Percentiles rank a stretch among this genome's conserved stretches.
Conservation (phyloP, 139 green algal species). For the Eudorina sp. region DNA sequence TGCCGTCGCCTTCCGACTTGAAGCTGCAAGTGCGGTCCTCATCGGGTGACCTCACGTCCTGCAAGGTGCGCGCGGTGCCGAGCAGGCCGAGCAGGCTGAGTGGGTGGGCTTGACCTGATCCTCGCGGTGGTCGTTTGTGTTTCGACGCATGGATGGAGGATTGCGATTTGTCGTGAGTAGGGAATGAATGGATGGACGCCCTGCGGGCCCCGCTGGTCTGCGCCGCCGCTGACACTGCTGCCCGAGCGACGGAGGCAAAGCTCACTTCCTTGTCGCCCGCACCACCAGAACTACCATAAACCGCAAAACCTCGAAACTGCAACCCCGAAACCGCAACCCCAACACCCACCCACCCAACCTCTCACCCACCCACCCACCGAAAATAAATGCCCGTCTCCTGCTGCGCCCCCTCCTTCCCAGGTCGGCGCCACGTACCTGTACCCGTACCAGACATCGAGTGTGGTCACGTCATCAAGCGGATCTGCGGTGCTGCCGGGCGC, state of each 20-base stretch:
- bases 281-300: no score
- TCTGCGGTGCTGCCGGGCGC: not conserved
- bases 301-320: no score
- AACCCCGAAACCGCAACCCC: not conserved
- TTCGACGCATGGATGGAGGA: no score
- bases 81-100: not conserved
- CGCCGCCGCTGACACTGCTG: no score
- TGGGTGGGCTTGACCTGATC: not conserved
- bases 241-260: no score
- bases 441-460: not conserved
- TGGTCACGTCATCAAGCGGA: not conserved
- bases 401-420: not conserved
- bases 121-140: not conserved
- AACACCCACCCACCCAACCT: no score
- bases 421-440: not conserved
- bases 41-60: not conserved
- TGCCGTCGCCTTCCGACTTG: not conserved
- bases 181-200: no score
- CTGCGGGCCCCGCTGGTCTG: no score
- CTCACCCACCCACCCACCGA: not conserved
- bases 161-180: no score
- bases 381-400: not conserved
- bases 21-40: not conserved
- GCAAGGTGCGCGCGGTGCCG: not conserved
- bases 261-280: no score